Percentiles rank a stretch among this genome's conserved stretches.
Conservation (phyloP, 1,284 basidiomycete genomes). For the Kwoniella shivajii region DNA sequence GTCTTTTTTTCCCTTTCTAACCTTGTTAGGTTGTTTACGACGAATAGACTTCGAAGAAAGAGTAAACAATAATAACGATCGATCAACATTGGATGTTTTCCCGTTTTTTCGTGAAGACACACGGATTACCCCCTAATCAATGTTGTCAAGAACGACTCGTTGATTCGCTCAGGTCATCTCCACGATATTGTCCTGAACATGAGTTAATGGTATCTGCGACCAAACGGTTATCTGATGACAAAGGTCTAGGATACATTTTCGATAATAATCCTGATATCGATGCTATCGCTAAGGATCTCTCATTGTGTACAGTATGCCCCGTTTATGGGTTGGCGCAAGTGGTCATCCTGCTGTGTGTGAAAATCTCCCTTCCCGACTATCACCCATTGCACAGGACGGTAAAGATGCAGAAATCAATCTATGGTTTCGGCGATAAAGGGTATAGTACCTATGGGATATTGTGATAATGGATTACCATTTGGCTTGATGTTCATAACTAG, state of each 20-base stretch:
- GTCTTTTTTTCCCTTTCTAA: not conserved
- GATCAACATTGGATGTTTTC: not conserved
- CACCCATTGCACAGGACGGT: slow-evolving; percentile 17
- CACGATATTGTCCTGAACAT: not conserved
- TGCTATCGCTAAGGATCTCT: not conserved
- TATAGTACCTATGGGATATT: slow-evolving; percentile 28
- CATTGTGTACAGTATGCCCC: slow-evolving; percentile 15
- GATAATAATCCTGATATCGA: not conserved
- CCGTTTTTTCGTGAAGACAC: not conserved
- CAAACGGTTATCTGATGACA: not conserved
- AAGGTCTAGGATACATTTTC: not conserved
- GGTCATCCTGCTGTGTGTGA: slow-evolving; percentile 16
- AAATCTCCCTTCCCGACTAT: slow-evolving; percentile 22
- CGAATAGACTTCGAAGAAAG: no score
- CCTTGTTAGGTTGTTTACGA: not conserved
- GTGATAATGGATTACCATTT: slow-evolving; percentile 22
- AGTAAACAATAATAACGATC: no score
- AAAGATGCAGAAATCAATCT: slow-evolving; percentile 20
- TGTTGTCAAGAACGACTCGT: slow-evolving; percentile 4
- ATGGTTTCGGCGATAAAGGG: not conserved
- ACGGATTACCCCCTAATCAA: not conserved
- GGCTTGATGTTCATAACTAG: slow-evolving; percentile 27
- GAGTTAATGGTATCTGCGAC: no score
- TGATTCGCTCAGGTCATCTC: not conserved
- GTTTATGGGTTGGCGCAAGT: slow-evolving; percentile 23